Percentiles rank a stretch among this genome's conserved stretches.
Evolutionary conservation across 257 asterid genomes (phyloP).

Genomic region (Gardenia jasminoides): DNA sequence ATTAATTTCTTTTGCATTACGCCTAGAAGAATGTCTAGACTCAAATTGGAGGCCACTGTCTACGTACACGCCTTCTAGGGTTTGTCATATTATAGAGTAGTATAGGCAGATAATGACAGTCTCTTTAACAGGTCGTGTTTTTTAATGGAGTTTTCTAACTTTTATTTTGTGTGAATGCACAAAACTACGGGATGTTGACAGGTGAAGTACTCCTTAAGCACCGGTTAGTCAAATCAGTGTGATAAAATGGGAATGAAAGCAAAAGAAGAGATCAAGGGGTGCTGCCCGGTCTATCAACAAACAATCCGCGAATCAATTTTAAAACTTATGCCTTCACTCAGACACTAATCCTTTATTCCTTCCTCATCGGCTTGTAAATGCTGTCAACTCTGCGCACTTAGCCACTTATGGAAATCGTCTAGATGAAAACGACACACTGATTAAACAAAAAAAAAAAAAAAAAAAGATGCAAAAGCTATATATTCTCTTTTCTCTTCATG

Average conservation of each 20-base stretch:
- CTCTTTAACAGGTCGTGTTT: neutral
- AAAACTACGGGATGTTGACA: too few species aligned
- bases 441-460: too few species aligned
- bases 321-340: neutral
- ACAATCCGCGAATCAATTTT: neutral
- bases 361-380: neutral
- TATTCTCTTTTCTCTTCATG: neutral
- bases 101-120: neutral
- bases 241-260: too few species aligned
- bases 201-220: too few species aligned
- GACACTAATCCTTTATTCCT: neutral
- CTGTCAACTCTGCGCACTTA: neutral
- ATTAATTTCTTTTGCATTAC: neutral
- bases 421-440: neutral
- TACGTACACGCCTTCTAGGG: neutral
- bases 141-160: too few species aligned
- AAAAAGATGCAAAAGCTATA: neutral
- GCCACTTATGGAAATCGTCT: neutral
- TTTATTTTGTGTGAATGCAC: too few species aligned
- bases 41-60: neutral
- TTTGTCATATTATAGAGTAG: neutral
- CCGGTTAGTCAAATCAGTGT: too few species aligned
- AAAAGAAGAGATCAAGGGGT: too few species aligned
- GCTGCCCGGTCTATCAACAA: too few species aligned
- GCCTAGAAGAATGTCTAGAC: neutral